phyloP scores from a whole-genome alignment of 2,329 filamentous ascomycete genomes.

The Xenoacremonium recifei region DNA sequence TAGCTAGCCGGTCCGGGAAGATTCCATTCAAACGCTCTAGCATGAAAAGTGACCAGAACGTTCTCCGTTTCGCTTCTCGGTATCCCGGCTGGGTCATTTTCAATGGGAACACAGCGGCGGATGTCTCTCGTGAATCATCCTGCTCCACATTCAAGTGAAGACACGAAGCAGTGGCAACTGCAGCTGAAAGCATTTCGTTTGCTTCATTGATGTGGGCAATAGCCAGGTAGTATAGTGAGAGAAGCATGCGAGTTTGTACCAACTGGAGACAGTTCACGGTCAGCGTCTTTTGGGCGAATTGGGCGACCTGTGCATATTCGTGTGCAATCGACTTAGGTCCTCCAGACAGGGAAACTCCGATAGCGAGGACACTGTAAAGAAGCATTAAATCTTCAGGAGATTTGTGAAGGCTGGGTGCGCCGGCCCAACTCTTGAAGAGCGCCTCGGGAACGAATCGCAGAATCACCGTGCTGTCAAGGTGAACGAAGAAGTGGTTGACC shows the following conservation, averaged over 20 bases:
- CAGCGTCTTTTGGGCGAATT: slow-evolving; percentile 47
- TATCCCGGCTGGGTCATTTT: slow-evolving; percentile 56
- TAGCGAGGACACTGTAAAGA: slow-evolving; percentile 43
- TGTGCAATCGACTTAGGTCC: slow-evolving; percentile 36
- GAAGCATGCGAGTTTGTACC: slow-evolving; percentile 64
- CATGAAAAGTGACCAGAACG: slow-evolving; percentile 70
- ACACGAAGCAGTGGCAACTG: slow-evolving; percentile 57
- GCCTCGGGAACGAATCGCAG: slow-evolving; percentile 42
- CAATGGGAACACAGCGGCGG: slow-evolving; percentile 47
- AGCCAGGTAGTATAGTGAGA: slow-evolving; percentile 65
- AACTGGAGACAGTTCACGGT: slow-evolving; percentile 50
- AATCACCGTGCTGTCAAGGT: slow-evolving; percentile 40
- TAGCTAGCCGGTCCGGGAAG: slow-evolving; percentile 50
- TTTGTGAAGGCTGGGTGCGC: slow-evolving; percentile 34
- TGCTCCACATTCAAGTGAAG: slow-evolving; percentile 64
- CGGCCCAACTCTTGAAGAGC: slow-evolving; percentile 37
- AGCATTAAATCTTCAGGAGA: slow-evolving; percentile 45
- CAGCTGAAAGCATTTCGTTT: slow-evolving; percentile 63
- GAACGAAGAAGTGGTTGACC: slow-evolving; percentile 41
- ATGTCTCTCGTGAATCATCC: slow-evolving; percentile 42
- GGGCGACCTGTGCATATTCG: slow-evolving; percentile 51
- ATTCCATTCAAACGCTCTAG: slow-evolving; percentile 66
- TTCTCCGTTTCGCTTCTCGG: slow-evolving; percentile 66
- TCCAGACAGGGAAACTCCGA: slow-evolving; percentile 38
- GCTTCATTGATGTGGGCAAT: slow-evolving; percentile 57